Base-by-base conservation (phyloP, 2,329 filamentous ascomycete genomes). In the Xylogone sp. region DNA sequence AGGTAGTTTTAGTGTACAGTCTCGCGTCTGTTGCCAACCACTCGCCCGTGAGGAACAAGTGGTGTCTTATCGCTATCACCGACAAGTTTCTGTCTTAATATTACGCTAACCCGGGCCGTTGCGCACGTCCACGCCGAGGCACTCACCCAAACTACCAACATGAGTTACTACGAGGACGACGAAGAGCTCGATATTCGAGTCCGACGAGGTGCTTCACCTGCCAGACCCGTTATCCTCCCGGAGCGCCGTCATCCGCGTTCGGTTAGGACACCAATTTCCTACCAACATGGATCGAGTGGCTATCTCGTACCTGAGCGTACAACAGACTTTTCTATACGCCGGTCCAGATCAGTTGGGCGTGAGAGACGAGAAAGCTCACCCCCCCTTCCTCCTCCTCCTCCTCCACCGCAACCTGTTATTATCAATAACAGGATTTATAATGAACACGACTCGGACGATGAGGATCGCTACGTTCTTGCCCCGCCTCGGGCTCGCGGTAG, bases 401-500 rank as follows among this genome's bases (percentile, higher is more conserved):
- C 67, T 6, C 66, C 62, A 18, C 70, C 69, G 16, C 57, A 65
- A 4, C 77, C 79, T 1, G 71, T 83, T 45, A 75, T 83, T 48
- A 82, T 83, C 63, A 80, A 82, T 61, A 83, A 82, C 63, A 71
- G 71, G 51, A 76, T 79, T 52, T 75, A 78, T 58, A 76, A 77
- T 53, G 71, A 76, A 20, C 59, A 73, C 48, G 53, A 56, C 20
- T 16, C 34, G 4, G 34, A 39, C 34, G 49, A 53, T 6, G 24
- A 54, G 19, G 43, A 46, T 21, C 42, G 61, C 13, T 68, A 62
- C 13, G 34, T 18, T 18, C 34, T 39, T 18, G 18, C 59, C 55
- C 43, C 62, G 12, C 34, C 42, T 20, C 9, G 61, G 39, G 46
- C 53, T 47, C 62, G 63, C 31, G 68, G 65, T 34, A 66, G 63